Percentiles rank a stretch among this genome's conserved stretches.
Conservation (phyloP, 2,329 filamentous ascomycete genomes). For the Diaporthe citri region DNA sequence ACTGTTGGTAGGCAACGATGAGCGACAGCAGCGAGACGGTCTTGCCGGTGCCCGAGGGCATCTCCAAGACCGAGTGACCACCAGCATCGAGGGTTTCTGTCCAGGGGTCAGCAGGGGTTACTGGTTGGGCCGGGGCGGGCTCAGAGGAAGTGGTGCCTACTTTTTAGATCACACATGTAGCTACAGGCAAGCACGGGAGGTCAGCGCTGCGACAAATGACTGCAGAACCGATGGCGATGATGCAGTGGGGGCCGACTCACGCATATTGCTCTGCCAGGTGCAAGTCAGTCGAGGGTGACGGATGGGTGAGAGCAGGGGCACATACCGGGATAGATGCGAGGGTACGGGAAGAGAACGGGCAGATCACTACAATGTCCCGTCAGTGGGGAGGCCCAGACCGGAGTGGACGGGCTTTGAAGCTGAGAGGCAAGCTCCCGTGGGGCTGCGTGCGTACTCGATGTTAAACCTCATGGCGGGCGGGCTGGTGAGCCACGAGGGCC, state of each 20-base stretch:
- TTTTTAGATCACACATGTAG: constrained; percentile 71
- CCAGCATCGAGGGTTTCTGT: constrained; percentile 87
- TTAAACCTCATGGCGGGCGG: constrained; percentile 62
- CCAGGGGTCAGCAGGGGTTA: constrained; percentile 35
- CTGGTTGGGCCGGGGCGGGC: too few species aligned
- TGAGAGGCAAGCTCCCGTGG: not conserved
- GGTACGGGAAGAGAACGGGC: constrained; percentile 70
- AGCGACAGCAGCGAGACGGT: constrained; percentile 94
- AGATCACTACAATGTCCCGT: constrained; percentile 58
- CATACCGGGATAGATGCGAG: constrained; percentile 57
- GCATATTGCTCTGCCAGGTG: constrained; percentile 65
- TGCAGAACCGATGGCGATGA: not conserved
- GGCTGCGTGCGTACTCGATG: constrained; percentile 57
- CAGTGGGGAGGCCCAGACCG: constrained; percentile 1
- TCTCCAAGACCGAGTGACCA: constrained; percentile 96
- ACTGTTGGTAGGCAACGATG: constrained; percentile 96
- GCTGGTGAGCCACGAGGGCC: not conserved
- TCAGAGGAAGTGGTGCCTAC: constrained; percentile 49
- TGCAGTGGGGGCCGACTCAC: constrained; percentile 49
- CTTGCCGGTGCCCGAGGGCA: constrained; percentile 99
- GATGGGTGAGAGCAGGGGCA: constrained; percentile 33
- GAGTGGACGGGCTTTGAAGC: not conserved
- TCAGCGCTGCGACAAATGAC: not conserved
- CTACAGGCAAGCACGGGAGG: constrained; percentile 5
- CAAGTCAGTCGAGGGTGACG: constrained; percentile 11